Conservation (phyloP, 257 asterid species). For the Agastache rugosa region DNA sequence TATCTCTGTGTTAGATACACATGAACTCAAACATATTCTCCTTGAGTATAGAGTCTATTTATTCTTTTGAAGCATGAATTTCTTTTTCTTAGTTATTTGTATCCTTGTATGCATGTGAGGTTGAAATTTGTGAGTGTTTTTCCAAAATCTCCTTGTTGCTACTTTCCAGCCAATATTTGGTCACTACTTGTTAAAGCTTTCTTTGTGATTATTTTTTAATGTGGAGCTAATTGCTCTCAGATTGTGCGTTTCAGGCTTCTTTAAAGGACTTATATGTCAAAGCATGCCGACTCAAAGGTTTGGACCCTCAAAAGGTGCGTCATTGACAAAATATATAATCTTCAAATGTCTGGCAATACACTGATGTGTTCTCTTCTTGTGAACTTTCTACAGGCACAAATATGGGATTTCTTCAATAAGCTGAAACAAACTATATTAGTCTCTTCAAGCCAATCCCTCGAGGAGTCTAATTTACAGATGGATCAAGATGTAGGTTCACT, state of each 20-base stretch:
- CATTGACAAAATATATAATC: slow-evolving; percentile 3
- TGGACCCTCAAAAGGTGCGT: slow-evolving; percentile 69
- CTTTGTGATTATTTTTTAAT: slow-evolving; percentile 1
- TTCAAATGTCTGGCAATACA: slow-evolving; percentile 9
- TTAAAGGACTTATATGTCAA: slow-evolving; percentile 62
- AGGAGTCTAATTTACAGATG: slow-evolving; percentile 82
- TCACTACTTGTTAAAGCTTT: slow-evolving; percentile 7
- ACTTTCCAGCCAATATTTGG: neutral
- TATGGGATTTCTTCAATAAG: slow-evolving; percentile 88
- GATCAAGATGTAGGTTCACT: slow-evolving; percentile 80
- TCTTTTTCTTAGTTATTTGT: slow-evolving; percentile 12
- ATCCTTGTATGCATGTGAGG: neutral
- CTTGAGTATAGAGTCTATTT: slow-evolving; percentile 3
- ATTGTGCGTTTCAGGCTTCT: slow-evolving; percentile 70
- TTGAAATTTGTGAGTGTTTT: slow-evolving; percentile 7
- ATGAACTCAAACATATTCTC: neutral
- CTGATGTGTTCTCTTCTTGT: neutral
- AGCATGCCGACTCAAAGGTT: slow-evolving; percentile 69
- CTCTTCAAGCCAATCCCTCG: slow-evolving; percentile 72
- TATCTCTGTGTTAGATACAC: neutral
- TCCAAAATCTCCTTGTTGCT: slow-evolving; percentile 5
- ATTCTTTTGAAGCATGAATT: neutral
- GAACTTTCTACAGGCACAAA: slow-evolving; percentile 55
- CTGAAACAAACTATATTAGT: slow-evolving; percentile 54
- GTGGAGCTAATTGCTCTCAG: slow-evolving; percentile 29